These are phyloP conservation scores for Cutaneotrichosporon sp. DNA, from an alignment of 1,284 basidiomycete species.

Conservation along the genomic window DNA sequence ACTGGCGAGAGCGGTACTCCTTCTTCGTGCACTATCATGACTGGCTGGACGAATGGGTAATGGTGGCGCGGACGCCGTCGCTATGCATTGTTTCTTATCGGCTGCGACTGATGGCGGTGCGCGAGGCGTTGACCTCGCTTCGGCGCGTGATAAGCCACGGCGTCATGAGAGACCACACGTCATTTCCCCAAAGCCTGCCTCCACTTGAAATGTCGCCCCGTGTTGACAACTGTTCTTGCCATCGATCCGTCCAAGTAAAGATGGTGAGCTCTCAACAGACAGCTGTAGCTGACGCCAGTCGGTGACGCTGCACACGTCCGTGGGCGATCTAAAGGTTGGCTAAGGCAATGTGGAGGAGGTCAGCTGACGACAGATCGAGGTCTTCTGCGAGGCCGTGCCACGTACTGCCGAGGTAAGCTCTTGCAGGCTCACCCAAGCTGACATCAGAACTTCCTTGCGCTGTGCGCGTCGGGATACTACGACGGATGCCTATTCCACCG, in stretches of 20 bases:
- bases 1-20: no score
- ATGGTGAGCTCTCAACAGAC: neutral
- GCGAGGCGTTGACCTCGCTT: no score
- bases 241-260: neutral
- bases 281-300: slow-evolving; percentile 53
- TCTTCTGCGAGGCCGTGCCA: slow-evolving; percentile 94
- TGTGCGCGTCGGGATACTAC: slow-evolving; percentile 86
- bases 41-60: no score
- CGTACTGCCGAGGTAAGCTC: slow-evolving; percentile 77
- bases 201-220: neutral
- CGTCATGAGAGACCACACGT: no score
- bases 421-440: neutral
- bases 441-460: slow-evolving; percentile 82
- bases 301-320: slow-evolving; percentile 87
- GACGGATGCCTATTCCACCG: slow-evolving; percentile 80
- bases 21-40: no score
- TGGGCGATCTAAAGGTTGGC: slow-evolving; percentile 85
- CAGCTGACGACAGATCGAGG: slow-evolving; percentile 66
- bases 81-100: no score
- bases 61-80: no score
- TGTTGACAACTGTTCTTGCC: neutral
- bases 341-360: no score
- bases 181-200: no score
- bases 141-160: no score
- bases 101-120: no score